Conservation (phyloP, 441 rosid species). For the Populus tomentosa region DNA sequence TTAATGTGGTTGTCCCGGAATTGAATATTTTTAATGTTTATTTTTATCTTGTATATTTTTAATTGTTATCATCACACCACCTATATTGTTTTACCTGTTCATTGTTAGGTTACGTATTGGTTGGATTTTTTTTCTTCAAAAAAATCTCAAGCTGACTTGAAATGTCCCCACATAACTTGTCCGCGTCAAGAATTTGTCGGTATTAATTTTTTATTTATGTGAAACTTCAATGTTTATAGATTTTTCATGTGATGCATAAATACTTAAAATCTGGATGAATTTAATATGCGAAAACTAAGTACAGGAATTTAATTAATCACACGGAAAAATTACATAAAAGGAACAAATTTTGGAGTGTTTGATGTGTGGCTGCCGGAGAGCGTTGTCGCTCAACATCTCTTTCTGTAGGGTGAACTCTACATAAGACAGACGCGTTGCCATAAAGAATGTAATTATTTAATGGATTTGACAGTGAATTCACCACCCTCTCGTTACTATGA, state of each 20-base stretch:
- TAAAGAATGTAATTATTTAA: no score
- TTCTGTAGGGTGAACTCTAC: neutral
- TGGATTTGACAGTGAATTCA: neutral
- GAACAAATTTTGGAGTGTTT: neutral
- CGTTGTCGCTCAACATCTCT: neutral
- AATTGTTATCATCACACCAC: no score
- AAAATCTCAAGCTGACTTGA: neutral
- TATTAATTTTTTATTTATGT: no score
- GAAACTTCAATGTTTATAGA: neutral
- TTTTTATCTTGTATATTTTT: no score
- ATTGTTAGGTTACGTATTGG: no score
- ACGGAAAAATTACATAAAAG: neutral
- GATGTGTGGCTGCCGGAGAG: neutral
- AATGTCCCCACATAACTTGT: neutral
- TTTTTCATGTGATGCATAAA: neutral
- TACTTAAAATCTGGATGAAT: neutral
- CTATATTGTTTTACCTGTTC: no score
- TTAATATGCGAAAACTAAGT: neutral
- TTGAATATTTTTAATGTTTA: neutral
- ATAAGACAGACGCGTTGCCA: neutral
- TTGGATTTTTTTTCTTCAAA: neutral
- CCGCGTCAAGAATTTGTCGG: neutral
- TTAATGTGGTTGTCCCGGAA: neutral
- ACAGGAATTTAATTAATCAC: neutral
- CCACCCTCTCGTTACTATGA: neutral